Conservation (phyloP, 2,329 filamentous ascomycete species). For the Stagonosporopsis vannaccii region DNA sequence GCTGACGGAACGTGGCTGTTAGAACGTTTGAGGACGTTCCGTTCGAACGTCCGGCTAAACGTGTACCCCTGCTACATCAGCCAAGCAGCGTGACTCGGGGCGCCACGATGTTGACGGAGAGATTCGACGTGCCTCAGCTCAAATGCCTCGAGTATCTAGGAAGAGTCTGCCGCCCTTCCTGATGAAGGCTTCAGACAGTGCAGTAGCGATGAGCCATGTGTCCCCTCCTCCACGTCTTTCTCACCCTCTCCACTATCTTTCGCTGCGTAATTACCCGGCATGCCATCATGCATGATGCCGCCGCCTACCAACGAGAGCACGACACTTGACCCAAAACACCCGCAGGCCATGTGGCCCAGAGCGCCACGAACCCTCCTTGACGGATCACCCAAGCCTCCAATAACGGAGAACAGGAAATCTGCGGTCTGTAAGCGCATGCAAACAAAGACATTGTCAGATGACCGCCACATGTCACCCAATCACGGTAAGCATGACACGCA, state of each 20-base stretch:
- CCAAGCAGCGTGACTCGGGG: neutral
- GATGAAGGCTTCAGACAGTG: neutral
- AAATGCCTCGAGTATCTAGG: neutral
- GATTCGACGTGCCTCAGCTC: neutral
- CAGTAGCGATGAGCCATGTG: neutral
- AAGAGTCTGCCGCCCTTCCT: neutral
- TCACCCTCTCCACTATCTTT: neutral
- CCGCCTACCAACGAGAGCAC: neutral
- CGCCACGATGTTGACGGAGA: neutral
- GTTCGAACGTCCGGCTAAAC: constrained; percentile 6
- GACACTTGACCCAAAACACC: neutral
- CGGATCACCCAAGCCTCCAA: neutral
- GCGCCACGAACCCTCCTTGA: constrained; percentile 7
- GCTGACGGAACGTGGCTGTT: constrained; percentile 12
- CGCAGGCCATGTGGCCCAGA: constrained; percentile 12
- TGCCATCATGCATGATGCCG: constrained; percentile 4
- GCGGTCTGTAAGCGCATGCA: constrained; percentile 8
- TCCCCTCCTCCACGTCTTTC: neutral
- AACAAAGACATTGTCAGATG: constrained; percentile 19
- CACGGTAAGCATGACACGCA: constrained; percentile 17
- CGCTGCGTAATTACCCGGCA: neutral
- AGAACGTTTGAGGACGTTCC: neutral
- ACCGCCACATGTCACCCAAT: constrained; percentile 17
- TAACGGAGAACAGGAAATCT: constrained; percentile 5
- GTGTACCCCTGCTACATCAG: constrained; percentile 7